These are phyloP conservation scores for Claviceps humidiphila DNA, from an alignment of 2,329 filamentous ascomycete genomes.

Conservation along the genomic window DNA sequence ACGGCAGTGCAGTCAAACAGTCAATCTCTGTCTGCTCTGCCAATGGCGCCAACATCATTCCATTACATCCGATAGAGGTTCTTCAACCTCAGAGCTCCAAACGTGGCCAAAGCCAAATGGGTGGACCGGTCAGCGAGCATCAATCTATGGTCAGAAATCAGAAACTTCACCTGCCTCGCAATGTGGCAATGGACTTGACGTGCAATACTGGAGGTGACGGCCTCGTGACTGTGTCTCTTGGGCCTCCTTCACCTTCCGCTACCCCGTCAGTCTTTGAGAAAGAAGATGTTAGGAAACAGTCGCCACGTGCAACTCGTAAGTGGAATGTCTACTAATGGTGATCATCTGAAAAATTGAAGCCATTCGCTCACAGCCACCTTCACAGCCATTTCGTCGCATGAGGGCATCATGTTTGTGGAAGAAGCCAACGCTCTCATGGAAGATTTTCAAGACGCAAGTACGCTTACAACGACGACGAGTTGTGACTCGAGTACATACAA, in stretches of 20 bases:
- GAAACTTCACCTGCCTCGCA: conserved; percentile 10
- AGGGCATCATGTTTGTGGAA: neutral
- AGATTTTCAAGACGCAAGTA: neutral
- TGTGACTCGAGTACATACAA: neutral
- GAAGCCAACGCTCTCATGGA: neutral
- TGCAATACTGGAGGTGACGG: conserved; percentile 20
- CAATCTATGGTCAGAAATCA: neutral
- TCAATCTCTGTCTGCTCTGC: conserved; percentile 15
- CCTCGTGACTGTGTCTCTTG: conserved; percentile 17
- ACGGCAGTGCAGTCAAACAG: conserved; percentile 17
- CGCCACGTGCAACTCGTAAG: neutral
- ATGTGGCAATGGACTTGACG: conserved; percentile 14
- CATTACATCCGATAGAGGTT: conserved; percentile 19
- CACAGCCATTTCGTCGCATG: neutral
- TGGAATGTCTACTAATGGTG: neutral
- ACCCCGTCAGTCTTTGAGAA: conserved; percentile 4
- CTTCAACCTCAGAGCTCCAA: neutral
- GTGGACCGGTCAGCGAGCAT: neutral
- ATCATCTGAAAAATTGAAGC: neutral
- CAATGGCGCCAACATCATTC: conserved; percentile 14
- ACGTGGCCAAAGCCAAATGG: conserved; percentile 6
- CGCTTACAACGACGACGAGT: neutral
- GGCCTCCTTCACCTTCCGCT: conserved; percentile 6
- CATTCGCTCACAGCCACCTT: neutral
- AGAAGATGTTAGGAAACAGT: neutral